These are phyloP conservation scores for Nakaseomyces kungkrabaensis DNA, from an alignment of 1,139 yeast species.

Conservation along the genomic window DNA sequence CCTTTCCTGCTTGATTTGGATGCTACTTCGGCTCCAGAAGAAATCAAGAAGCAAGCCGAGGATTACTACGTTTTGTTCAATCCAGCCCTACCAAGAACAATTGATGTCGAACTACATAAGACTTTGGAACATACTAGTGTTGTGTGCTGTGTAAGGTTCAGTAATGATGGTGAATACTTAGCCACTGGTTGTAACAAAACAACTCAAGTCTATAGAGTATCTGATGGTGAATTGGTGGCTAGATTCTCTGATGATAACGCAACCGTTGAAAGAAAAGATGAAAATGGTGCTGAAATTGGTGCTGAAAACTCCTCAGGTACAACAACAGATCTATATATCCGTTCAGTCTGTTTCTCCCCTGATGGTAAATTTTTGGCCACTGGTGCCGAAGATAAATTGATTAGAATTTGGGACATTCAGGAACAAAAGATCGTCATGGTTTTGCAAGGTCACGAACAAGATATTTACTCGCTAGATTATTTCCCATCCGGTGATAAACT, in stretches of 20 bases:
- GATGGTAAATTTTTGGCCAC: conserved; percentile 94
- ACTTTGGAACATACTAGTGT: conserved; percentile 88
- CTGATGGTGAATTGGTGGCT: conserved; percentile 85
- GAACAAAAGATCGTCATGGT: conserved; percentile 80
- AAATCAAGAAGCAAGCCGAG: conserved; percentile 70
- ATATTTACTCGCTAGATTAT: conserved; percentile 89
- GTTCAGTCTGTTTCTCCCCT: conserved; percentile 94
- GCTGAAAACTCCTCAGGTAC: conserved; percentile 9
- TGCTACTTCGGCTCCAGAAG: conserved; percentile 65
- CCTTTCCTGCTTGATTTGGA: conserved; percentile 78
- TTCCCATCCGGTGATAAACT: conserved; percentile 91
- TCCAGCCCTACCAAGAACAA: conserved; percentile 65
- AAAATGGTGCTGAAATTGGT: neutral
- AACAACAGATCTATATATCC: conserved; percentile 70
- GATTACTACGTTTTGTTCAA: conserved; percentile 88
- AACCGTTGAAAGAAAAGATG: conserved; percentile 5
- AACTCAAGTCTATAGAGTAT: conserved; percentile 88
- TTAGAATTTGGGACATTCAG: conserved; percentile 92
- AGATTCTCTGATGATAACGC: conserved; percentile 74
- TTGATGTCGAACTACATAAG: conserved; percentile 83
- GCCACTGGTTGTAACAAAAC: conserved; percentile 98
- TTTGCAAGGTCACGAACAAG: conserved; percentile 94
- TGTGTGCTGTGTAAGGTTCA: conserved; percentile 92
- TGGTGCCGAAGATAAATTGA: conserved; percentile 95
- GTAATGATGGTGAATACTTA: conserved; percentile 81